Conservation (phyloP, 345 rosid genomes). For the Pistacia integerrima region DNA sequence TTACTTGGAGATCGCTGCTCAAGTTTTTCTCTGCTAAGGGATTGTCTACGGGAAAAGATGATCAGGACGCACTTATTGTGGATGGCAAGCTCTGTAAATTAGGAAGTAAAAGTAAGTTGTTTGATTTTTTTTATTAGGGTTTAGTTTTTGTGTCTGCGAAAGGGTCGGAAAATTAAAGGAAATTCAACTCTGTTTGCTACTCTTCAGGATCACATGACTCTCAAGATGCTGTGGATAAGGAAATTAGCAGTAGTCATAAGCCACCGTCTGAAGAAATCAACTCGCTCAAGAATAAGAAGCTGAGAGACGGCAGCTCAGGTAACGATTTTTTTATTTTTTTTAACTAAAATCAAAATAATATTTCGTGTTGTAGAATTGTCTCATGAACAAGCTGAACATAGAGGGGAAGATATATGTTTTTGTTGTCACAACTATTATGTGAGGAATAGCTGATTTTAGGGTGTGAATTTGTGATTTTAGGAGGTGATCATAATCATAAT, state of each 20-base stretch:
- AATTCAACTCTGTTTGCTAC: not conserved
- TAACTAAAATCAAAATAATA: no score
- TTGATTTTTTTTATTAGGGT: not conserved
- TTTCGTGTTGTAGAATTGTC: not conserved
- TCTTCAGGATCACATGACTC: constrained; percentile 34
- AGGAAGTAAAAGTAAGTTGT: constrained; percentile 60
- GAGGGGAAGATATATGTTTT: no score
- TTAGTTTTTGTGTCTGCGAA: constrained; percentile 1
- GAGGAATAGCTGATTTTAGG: no score
- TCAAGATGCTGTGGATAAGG: constrained; percentile 16
- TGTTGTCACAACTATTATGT: no score
- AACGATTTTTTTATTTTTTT: not conserved
- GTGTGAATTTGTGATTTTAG: constrained; percentile 21
- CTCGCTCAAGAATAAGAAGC: constrained; percentile 40
- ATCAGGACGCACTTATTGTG: constrained; percentile 55
- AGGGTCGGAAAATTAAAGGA: not conserved
- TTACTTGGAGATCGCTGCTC: constrained; percentile 81
- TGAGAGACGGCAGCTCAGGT: constrained; percentile 49
- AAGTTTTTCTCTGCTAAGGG: constrained; percentile 80
- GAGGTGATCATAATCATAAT: constrained; percentile 21
- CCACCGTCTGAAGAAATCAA: constrained; percentile 17
- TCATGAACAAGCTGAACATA: no score
- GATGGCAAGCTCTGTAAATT: constrained; percentile 65
- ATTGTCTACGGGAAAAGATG: constrained; percentile 62
- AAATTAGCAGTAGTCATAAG: constrained; percentile 15